Evolutionary conservation across 805 yeast genomes (phyloP).

Genomic region (Priceomyces castillae): DNA sequence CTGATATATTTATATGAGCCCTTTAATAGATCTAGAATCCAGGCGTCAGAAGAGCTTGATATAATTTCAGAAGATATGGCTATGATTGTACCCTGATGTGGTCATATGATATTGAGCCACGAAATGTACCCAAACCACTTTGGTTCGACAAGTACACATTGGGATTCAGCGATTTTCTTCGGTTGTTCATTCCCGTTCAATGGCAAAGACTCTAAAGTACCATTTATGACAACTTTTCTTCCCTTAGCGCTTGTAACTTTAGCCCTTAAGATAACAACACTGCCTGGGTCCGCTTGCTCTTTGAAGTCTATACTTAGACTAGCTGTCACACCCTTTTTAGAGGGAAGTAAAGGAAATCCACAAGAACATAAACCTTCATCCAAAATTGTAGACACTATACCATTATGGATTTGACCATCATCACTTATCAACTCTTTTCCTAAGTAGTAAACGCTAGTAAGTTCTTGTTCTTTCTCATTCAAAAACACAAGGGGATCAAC

Average conservation of each 20-base stretch:
- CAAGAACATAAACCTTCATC: conserved; percentile 86
- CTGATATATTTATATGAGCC: too few species aligned
- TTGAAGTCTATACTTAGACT: conserved; percentile 62
- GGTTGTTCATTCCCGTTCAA: conserved; percentile 24
- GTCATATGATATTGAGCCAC: conserved; percentile 29
- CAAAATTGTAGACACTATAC: conserved; percentile 70
- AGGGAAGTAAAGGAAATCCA: conserved; percentile 81
- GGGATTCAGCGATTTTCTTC: conserved; percentile 54
- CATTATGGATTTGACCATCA: conserved; percentile 77
- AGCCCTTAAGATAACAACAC: conserved; percentile 66
- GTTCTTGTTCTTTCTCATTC: conserved; percentile 48
- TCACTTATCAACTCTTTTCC: conserved; percentile 65
- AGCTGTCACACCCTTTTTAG: conserved; percentile 87
- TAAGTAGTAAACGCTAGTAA: conserved; percentile 66
- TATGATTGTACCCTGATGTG: neutral
- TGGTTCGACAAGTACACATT: conserved; percentile 79
- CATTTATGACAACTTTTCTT: conserved; percentile 77
- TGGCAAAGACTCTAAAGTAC: conserved; percentile 55
- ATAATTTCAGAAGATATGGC: too few species aligned
- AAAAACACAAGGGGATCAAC: conserved; percentile 72
- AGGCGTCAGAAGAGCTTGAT: too few species aligned
- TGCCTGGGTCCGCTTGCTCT: conserved; percentile 58
- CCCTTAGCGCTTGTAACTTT: conserved; percentile 66
- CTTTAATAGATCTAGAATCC: too few species aligned
- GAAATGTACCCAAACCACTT: conserved; percentile 75